Base-by-base conservation (phyloP, 495 filamentous ascomycete genomes). In the Penicillium fimorum region DNA sequence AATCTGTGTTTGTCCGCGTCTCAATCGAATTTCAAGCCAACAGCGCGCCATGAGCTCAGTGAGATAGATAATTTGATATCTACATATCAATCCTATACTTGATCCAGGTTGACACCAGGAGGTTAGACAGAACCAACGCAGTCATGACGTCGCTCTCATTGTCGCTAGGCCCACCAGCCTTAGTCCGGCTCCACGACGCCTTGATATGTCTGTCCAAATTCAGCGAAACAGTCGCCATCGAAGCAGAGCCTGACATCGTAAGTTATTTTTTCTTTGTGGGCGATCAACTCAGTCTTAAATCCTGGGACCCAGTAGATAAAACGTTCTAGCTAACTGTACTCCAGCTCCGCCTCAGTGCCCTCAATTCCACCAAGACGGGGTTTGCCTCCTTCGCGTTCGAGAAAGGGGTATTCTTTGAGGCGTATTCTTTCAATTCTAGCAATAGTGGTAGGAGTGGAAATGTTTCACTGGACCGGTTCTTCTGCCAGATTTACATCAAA, bases 281-380 rank as follows among this genome's bases (percentile, higher is more conserved):
- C 8, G 25, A 33, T 27, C 2, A 18, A n/a, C 12, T 10, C 25
- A 37, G 13, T 35, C 22, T 0, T 18, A n/a, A 33, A 6, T 5
- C 18, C 27, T 32, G 11, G 12, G 37, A 25, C 6, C 30, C 29
- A 13, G 9, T 20, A 33, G 25, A 24, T 49, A 30, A 10, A 24
- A 18, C 24, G 4, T 9, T 35, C 10, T 25, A 41, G 32, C 45
- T 47, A 29, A 45, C 13, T 38, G 56, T 69, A 20, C 60, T 12
- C 9, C 40, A 96, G 89, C 84, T 97, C 44, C 81, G 86, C 18
- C 67, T 98, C 47, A 92, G 89, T 33, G 85, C 90, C 3, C 76
- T 98, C 38, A 98, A 97, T 72, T 82, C 86, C n/a, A 90, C 92
- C 15, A 96, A 95, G 66, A 95, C 94, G 20, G 91, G 91, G 40